A percentile compares a stretch with the other conserved stretches of the same genome.
These are phyloP conservation scores for Austroboletus eburneus DNA, from an alignment of 768 basidiomycete species.

Conservation along the genomic window DNA sequence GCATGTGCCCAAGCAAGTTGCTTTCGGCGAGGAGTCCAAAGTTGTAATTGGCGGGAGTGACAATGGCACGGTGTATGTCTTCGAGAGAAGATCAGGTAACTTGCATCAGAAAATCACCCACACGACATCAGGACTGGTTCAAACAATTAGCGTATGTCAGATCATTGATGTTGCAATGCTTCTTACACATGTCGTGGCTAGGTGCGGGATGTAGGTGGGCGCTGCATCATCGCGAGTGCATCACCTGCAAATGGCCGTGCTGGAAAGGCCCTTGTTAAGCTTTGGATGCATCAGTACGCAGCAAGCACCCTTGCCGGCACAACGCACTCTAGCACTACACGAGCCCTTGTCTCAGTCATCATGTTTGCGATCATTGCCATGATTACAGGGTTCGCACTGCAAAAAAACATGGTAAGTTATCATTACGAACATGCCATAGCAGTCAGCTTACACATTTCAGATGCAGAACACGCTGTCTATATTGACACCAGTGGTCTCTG, in stretches of 20 bases:
- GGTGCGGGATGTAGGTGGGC: background rate
- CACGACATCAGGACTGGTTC: background rate
- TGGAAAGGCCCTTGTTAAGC: background rate
- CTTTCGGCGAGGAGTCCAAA: slow-evolving; percentile 5
- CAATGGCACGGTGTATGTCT: slow-evolving; percentile 1
- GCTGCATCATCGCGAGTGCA: slow-evolving; percentile 5
- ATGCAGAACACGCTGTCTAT: too few species aligned
- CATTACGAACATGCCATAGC: too few species aligned
- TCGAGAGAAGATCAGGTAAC: slow-evolving; percentile 1
- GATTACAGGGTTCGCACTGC: too few species aligned
- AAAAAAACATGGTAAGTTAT: too few species aligned
- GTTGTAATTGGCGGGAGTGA: slow-evolving; percentile 8
- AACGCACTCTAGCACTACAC: too few species aligned
- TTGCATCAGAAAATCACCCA: background rate
- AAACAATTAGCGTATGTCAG: background rate
- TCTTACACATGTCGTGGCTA: too few species aligned
- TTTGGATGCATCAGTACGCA: slow-evolving; percentile 5
- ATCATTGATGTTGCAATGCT: background rate
- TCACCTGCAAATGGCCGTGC: background rate
- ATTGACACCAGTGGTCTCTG: too few species aligned
- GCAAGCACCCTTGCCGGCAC: too few species aligned
- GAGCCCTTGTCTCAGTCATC: too few species aligned
- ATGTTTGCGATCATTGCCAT: too few species aligned
- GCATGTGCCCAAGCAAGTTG: slow-evolving; percentile 6
- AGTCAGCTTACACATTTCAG: too few species aligned